Evolutionary conservation across 768 basidiomycete genomes (phyloP).

Genomic region (Kwoniella europaea): DNA sequence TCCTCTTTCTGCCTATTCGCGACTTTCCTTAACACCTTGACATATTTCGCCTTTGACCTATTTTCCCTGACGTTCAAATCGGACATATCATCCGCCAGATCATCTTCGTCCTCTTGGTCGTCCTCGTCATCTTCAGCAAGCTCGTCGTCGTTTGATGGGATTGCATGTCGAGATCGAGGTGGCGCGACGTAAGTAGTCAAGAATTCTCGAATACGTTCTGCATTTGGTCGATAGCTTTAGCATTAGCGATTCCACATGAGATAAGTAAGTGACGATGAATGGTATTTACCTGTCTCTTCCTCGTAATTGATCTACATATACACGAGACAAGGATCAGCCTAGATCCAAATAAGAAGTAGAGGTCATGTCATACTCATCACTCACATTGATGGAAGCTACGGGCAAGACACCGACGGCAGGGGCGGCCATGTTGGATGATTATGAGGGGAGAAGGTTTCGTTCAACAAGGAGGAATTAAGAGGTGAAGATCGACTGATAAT

Average conservation of each 20-base stretch:
- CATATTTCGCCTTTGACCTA: constrained; percentile 53
- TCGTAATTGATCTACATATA: constrained; percentile 40
- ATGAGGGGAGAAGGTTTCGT: background rate
- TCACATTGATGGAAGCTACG: constrained; percentile 46
- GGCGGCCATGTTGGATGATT: constrained; percentile 22
- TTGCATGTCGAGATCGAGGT: constrained; percentile 26
- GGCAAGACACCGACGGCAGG: constrained; percentile 43
- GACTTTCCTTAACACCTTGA: constrained; percentile 60
- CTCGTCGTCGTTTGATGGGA: constrained; percentile 45
- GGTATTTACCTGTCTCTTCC: constrained; percentile 37
- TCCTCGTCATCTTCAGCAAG: constrained; percentile 44
- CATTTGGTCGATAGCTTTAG: no score
- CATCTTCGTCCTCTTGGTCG: constrained; percentile 42
- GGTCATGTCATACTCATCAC: background rate
- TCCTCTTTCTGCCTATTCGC: constrained; percentile 92
- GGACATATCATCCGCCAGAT: constrained; percentile 68
- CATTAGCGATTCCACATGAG: background rate
- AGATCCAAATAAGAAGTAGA: no score
- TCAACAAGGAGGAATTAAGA: background rate
- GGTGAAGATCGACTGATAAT: no score
- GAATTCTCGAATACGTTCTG: constrained; percentile 51
- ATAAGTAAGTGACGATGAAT: background rate
- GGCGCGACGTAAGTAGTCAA: constrained; percentile 45
- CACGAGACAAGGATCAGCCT: no score
- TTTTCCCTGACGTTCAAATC: constrained; percentile 60